A percentile compares a stretch with the other conserved stretches of the same genome.
Evolutionary conservation across 139 green algal species (phyloP).

Genomic region (Penium margaritaceum): DNA sequence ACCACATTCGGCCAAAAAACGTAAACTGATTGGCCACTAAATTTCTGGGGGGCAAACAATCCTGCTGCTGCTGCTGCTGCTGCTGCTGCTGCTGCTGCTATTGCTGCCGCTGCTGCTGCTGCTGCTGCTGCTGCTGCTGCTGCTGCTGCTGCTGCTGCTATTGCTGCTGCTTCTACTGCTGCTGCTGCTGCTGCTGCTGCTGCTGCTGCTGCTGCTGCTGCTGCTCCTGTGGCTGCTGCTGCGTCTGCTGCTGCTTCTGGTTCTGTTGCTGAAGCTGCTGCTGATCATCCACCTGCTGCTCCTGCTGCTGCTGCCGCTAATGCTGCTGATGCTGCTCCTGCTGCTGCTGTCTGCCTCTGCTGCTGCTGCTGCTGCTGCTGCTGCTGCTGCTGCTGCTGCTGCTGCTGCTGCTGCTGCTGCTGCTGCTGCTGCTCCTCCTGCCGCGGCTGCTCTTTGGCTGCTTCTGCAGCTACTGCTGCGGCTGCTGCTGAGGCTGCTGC

Average conservation of each 20-base stretch:
- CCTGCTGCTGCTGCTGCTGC: constrained; percentile 4
- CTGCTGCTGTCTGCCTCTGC: not conserved
- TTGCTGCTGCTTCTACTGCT: not conserved
- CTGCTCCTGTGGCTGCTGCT: not conserved
- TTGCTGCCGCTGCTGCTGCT: not conserved
- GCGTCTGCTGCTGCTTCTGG: not conserved
- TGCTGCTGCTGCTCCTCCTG: not conserved
- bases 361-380: not conserved
- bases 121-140: constrained; percentile 5
- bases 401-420: not conserved
- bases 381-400: not conserved
- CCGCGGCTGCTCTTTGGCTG: not conserved
- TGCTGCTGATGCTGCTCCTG: not conserved
- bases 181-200: not conserved
- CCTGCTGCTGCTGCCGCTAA: not conserved
- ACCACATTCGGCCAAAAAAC: no score
- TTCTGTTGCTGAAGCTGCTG: not conserved
- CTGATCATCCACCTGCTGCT: not conserved
- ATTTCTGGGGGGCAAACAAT: no score
- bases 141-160: not conserved
- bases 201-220: not conserved
- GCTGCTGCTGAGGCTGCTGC: not conserved
- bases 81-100: not conserved
- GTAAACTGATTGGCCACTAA: no score
- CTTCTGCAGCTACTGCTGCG: not conserved